Evolutionary conservation across 2,329 filamentous ascomycete species (phyloP), one percentile per base, ranked within the genome.

Genomic region (Penicillium frequentans): DNA sequence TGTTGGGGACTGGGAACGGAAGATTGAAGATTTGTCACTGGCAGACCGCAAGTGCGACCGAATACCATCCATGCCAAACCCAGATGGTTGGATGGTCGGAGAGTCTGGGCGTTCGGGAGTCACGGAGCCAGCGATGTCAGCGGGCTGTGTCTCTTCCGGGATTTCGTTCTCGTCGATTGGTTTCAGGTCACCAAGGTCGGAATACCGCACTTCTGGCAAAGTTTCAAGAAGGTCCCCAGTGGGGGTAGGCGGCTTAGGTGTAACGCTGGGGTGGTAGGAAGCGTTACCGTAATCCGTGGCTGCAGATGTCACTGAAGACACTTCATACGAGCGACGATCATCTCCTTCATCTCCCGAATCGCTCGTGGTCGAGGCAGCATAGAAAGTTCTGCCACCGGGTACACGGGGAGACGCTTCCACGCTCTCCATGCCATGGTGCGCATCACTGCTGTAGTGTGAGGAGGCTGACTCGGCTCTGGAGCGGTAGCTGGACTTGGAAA

Each of bases 11-110:
- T 75, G 76, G 55, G 76, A 77, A 26, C 84, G 85, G 64, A 91
- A 91, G 26, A 95, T 81, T 0, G 91, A 96, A 1, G 93, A 98
- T 14, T 86, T 83, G 57, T 88, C 88, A 75, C 93, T 98, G 61
- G 88, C 86, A 33, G 86, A 86, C 50, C 95, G 86, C 42, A 98
- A 78, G 78, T 98, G 95, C 60, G 93, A 88, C 31, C 89, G 86
- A 46, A 96, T 60, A 24, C 60, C 58, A 67, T 88, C 93, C 16
- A 97, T 80, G 1, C 90, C 91, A 19, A 75, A 63, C 3, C 73
- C 75, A 0, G 90, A 19, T 16, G 37, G 58, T 24, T 73, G 88
- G 6, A 96, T 77, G 0, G 91, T 96, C 0, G 93, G 92, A 0
- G 92, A 96, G 67, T 96, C 91, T 5, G 74, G 70, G 39, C 72